phyloP scores from a whole-genome alignment of 2,329 filamentous ascomycete genomes.

The Sarocladium strictum region DNA sequence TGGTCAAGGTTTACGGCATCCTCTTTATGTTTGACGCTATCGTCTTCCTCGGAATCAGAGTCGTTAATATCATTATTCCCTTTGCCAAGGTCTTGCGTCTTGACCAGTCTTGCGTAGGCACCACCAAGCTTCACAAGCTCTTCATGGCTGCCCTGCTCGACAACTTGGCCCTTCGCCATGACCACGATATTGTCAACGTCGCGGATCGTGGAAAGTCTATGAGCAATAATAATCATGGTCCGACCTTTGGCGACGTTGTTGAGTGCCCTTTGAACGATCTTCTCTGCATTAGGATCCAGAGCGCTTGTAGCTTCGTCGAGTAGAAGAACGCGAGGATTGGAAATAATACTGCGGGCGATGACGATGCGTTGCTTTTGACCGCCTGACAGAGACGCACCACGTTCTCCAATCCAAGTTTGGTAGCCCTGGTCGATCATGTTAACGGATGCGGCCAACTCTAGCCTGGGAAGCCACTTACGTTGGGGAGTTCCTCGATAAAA shows the following conservation, averaged over 20 bases:
- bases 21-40: constrained; percentile 26
- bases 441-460: no score
- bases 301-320: constrained; percentile 66
- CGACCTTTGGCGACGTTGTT: constrained; percentile 47
- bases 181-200: constrained; percentile 63
- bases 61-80: constrained; percentile 10
- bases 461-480: no score
- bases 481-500: constrained; percentile 43
- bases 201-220: constrained; percentile 52
- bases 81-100: constrained; percentile 32
- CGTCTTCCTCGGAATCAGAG: constrained; percentile 10
- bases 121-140: constrained; percentile 43
- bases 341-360: constrained; percentile 61
- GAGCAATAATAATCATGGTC: constrained; percentile 62
- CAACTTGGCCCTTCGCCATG: constrained; percentile 49
- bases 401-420: constrained; percentile 56
- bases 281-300: constrained; percentile 37
- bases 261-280: constrained; percentile 50
- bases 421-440: constrained; percentile 47
- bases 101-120: constrained; percentile 46
- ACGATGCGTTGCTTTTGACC: constrained; percentile 63
- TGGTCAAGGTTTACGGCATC: constrained; percentile 25
- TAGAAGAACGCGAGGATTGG: constrained; percentile 56
- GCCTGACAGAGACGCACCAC: constrained; percentile 58
- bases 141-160: constrained; percentile 59